Evolutionary conservation across 2,329 filamentous ascomycete genomes (phyloP), one percentile per base, ranked within the genome.

Genomic region (Hypoxylon sp.): DNA sequence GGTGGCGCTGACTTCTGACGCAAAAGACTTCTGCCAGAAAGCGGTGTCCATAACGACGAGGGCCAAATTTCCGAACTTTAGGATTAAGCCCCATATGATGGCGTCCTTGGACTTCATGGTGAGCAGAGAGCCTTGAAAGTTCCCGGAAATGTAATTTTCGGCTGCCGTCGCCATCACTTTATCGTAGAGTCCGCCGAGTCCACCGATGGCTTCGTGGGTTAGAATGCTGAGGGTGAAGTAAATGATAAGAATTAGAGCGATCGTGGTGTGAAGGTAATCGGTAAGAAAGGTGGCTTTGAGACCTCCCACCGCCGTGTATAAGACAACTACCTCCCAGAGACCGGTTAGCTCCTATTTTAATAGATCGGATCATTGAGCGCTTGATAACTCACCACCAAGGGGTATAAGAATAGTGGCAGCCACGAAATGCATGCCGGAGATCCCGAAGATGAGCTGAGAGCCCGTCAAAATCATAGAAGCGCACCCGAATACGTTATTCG

Each of bases 21-120:
- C 81, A 63, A 84, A 84, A 0, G 79, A 80, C 71, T 85, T 84
- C 58, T 84, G 81, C 81, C 81, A 85, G 70, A 84, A 85, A 1
- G 79, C 82, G 3, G 81, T 84, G 64, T 84, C 67, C 80, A 84
- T 84, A 4, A 83, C 74, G 0, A 84, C 82, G 0, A 83, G 74
- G 6, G 79, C 81, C 17, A 84, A 71, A 54, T 84, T 84, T 13
- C 80, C 82, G 47, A 84, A 80, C 56, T 82, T 82, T 10, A 82
- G 72, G 28, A 83, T 79, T 5, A 84, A 62, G 0, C 79, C 79
- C 71, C 79, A 84, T 17, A 81, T 75, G 13, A 79, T 77, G 3
- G 75, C 78, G 46, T 74, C 72, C 58, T 79, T 78, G 0, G 80
- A 82, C 59, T 83, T 83, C 73, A 84, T 80, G 0, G 81, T 82